Evolutionary conservation across 805 yeast genomes (phyloP).

Genomic region (Ogataea polymorpha): DNA sequence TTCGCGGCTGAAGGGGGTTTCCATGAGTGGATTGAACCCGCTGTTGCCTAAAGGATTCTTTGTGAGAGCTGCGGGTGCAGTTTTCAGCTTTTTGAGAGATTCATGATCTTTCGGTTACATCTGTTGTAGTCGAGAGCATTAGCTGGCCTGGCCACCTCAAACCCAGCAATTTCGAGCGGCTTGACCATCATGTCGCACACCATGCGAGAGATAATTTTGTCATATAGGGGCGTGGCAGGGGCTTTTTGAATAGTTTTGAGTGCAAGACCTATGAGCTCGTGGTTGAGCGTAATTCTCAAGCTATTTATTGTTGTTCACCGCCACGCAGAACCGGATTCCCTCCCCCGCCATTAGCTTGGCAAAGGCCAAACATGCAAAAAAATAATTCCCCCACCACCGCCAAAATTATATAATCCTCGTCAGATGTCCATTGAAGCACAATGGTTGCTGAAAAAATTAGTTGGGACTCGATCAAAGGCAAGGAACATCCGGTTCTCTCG

Average conservation of each 20-base stretch:
- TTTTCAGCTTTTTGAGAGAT: conserved; percentile 22
- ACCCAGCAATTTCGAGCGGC: conserved; percentile 33
- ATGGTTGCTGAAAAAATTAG: conserved; percentile 29
- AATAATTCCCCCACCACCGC: not conserved
- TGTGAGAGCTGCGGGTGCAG: conserved; percentile 39
- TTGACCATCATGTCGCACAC: conserved; percentile 31
- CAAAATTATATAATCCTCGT: not conserved
- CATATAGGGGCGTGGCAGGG: conserved; percentile 40
- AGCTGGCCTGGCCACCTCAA: conserved; percentile 35
- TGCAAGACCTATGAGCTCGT: too few relatives aligned
- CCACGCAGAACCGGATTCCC: too few relatives aligned
- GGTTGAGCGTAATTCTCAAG: too few relatives aligned
- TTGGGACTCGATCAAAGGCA: conserved; percentile 35
- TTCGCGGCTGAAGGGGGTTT: conserved; percentile 53
- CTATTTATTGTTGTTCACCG: too few relatives aligned
- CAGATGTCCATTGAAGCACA: not conserved
- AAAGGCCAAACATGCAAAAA: not conserved
- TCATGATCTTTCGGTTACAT: conserved; percentile 17
- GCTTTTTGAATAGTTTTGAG: not conserved
- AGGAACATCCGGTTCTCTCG: conserved; percentile 28
- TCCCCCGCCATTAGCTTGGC: not conserved
- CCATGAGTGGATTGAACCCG: conserved; percentile 22
- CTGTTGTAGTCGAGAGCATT: conserved; percentile 18
- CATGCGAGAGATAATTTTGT: conserved; percentile 47
- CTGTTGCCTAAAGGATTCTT: not conserved